These are phyloP conservation scores for Claviceps sp. DNA, from an alignment of 2,329 filamentous ascomycete species.

Conservation along the genomic window DNA sequence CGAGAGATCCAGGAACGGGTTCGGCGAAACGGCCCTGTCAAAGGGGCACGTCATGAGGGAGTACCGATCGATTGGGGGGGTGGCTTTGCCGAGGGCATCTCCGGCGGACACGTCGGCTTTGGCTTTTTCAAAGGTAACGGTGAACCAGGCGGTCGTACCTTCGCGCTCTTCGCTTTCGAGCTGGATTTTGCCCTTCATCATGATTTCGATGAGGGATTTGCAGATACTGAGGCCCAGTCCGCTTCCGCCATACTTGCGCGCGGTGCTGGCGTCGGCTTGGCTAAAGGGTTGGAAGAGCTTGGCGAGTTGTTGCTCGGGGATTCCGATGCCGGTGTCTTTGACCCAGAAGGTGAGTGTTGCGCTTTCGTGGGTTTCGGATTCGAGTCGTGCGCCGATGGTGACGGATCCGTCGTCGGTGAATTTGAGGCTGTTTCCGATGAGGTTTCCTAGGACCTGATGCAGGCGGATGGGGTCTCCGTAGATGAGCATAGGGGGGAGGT, in stretches of 20 bases:
- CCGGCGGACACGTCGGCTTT: constrained; percentile 45
- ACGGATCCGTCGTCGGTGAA: constrained; percentile 82
- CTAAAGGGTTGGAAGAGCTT: constrained; percentile 89
- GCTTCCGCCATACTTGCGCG: constrained; percentile 81
- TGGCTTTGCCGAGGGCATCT: constrained; percentile 30
- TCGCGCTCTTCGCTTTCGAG: constrained; percentile 62
- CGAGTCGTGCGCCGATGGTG: constrained; percentile 64
- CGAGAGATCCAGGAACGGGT: constrained; percentile 52
- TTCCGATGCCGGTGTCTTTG: constrained; percentile 81
- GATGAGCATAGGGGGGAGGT: constrained; percentile 58
- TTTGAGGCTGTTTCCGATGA: constrained; percentile 87
- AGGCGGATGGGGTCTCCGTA: constrained; percentile 53
- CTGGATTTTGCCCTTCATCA: constrained; percentile 77
- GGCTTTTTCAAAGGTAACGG: constrained; percentile 74
- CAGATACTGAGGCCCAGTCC: constrained; percentile 87
- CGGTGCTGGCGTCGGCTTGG: constrained; percentile 82
- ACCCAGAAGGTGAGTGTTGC: constrained; percentile 76
- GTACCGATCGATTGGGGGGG: constrained; percentile 24
- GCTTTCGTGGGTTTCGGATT: constrained; percentile 54
- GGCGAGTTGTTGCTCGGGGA: constrained; percentile 65
- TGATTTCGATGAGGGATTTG: constrained; percentile 85
- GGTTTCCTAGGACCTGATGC: constrained; percentile 62
- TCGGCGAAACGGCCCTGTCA: constrained; percentile 26
- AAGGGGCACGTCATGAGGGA: constrained; percentile 15
- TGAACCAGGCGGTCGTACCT: constrained; percentile 66